A percentile compares a stretch with the other conserved stretches of the same genome.
Conservation (phyloP, 148 eudicot species). For the Amaranthus hypochondriacus region DNA sequence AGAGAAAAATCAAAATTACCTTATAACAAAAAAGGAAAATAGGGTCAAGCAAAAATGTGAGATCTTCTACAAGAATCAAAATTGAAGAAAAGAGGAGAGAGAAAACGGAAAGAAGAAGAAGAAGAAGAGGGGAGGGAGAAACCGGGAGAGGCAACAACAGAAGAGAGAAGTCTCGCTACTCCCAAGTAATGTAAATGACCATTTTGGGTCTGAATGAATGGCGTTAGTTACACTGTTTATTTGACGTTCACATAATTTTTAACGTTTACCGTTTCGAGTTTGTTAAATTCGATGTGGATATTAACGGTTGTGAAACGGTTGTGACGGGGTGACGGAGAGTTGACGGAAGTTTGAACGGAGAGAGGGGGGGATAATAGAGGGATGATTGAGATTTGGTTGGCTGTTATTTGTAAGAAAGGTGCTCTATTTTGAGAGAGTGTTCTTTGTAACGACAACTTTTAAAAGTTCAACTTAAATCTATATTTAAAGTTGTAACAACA, state of each 20-base stretch:
- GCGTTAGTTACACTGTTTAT: conserved; percentile 6
- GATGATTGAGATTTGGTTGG: conserved; percentile 5
- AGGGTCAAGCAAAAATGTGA: conserved; percentile 7
- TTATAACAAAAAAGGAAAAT: not conserved
- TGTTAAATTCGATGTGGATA: not conserved
- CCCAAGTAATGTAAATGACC: conserved; percentile 7
- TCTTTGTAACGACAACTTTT: no score
- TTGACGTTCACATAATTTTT: conserved; percentile 8
- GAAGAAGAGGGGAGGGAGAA: conserved; percentile 21
- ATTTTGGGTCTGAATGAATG: conserved; percentile 1
- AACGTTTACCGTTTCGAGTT: not conserved
- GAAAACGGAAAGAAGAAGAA: not conserved
- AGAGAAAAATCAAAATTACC: conserved; percentile 1
- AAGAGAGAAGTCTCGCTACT: not conserved
- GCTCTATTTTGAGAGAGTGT: no score
- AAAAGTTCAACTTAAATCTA: no score
- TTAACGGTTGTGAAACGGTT: no score
- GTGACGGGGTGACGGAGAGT: not conserved
- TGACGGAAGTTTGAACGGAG: not conserved
- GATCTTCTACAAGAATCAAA: conserved; percentile 22
- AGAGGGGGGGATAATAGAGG: not conserved
- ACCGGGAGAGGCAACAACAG: conserved; percentile 35
- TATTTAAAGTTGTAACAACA: no score
- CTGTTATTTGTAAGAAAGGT: not conserved
- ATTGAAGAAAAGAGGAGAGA: conserved; percentile 1